Evolutionary conservation across 2,329 filamentous ascomycete species (phyloP).

Genomic region (Gnomoniopsis sp.): DNA sequence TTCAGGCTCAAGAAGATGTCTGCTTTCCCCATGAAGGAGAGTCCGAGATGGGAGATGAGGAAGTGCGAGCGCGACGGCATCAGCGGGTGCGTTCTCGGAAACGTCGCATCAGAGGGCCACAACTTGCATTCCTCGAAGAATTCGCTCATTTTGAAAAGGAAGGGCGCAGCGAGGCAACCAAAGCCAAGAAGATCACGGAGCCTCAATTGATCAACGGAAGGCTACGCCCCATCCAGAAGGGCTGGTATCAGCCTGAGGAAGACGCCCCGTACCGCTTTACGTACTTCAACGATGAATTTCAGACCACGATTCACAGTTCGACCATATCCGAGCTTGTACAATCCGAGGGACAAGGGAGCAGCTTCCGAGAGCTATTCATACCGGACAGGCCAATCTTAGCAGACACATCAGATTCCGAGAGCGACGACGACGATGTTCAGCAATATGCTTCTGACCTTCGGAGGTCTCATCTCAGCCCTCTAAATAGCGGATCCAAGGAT

Average conservation of each 20-base stretch:
- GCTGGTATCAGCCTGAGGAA: slow-evolving; percentile 85
- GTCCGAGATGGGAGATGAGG: slow-evolving; percentile 80
- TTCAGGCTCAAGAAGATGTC: slow-evolving; percentile 78
- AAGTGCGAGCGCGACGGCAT: slow-evolving; percentile 35
- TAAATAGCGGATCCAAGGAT: slow-evolving; percentile 14
- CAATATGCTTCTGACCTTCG: slow-evolving; percentile 8
- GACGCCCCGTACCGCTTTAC: slow-evolving; percentile 93
- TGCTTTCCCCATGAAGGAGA: slow-evolving; percentile 81
- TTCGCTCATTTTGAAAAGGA: slow-evolving; percentile 93
- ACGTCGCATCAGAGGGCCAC: slow-evolving; percentile 76
- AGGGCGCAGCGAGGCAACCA: slow-evolving; percentile 73
- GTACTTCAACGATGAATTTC: slow-evolving; percentile 97
- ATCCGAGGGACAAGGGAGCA: slow-evolving; percentile 57
- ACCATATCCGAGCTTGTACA: slow-evolving; percentile 91
- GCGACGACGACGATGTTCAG: slow-evolving; percentile 53
- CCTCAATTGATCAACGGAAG: slow-evolving; percentile 89
- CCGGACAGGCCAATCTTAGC: slow-evolving; percentile 76
- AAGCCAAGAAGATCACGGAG: slow-evolving; percentile 89
- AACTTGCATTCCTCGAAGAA: slow-evolving; percentile 77
- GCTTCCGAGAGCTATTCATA: slow-evolving; percentile 84
- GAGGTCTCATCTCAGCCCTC: slow-evolving; percentile 19
- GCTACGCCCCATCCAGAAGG: slow-evolving; percentile 72
- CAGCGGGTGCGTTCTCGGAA: slow-evolving; percentile 44
- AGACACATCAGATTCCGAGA: slow-evolving; percentile 66
- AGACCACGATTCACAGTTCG: slow-evolving; percentile 93